Percentiles rank a stretch among this genome's conserved stretches.
Evolutionary conservation across 2,329 filamentous ascomycete genomes (phyloP).

Genomic region (Thielaviopsis euricoi): DNA sequence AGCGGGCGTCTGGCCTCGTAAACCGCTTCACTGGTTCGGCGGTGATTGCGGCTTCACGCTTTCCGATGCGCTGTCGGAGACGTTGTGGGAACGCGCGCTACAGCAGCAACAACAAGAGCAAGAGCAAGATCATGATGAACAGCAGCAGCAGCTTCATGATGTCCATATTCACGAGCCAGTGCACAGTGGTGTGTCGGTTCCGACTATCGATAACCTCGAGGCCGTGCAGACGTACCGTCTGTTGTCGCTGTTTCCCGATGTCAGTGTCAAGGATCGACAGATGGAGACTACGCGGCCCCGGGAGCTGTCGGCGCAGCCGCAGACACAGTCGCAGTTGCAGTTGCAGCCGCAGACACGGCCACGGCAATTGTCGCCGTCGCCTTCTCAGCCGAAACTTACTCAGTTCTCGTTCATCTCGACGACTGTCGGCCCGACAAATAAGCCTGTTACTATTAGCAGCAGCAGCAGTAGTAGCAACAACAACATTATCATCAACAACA

Average conservation of each 20-base stretch:
- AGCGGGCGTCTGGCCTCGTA: not conserved
- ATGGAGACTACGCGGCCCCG: not conserved
- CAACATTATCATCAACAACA: not conserved
- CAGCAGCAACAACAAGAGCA: not conserved
- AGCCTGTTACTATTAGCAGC: not conserved
- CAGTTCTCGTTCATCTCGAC: too few relatives aligned
- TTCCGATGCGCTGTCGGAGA: slow-evolving; percentile 2
- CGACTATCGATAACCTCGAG: slow-evolving; percentile 9
- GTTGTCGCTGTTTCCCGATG: slow-evolving; percentile 4
- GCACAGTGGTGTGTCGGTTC: not conserved
- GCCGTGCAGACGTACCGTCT: slow-evolving; percentile 10
- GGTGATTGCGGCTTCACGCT: slow-evolving; percentile 3
- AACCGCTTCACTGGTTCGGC: not conserved
- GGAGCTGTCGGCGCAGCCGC: not conserved
- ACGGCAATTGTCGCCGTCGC: not conserved
- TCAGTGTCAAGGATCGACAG: slow-evolving; percentile 1
- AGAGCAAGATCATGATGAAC: too few relatives aligned
- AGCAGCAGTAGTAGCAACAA: not conserved
- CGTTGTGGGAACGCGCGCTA: slow-evolving; percentile 10
- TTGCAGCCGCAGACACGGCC: not conserved
- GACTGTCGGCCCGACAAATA: too few relatives aligned
- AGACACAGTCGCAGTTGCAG: not conserved
- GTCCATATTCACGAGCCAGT: not conserved
- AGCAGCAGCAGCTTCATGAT: not conserved
- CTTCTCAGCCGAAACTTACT: not conserved